Percentiles rank a stretch among this genome's conserved stretches.
Evolutionary conservation across 805 yeast genomes (phyloP).

Genomic region (Lachancea sp.): DNA sequence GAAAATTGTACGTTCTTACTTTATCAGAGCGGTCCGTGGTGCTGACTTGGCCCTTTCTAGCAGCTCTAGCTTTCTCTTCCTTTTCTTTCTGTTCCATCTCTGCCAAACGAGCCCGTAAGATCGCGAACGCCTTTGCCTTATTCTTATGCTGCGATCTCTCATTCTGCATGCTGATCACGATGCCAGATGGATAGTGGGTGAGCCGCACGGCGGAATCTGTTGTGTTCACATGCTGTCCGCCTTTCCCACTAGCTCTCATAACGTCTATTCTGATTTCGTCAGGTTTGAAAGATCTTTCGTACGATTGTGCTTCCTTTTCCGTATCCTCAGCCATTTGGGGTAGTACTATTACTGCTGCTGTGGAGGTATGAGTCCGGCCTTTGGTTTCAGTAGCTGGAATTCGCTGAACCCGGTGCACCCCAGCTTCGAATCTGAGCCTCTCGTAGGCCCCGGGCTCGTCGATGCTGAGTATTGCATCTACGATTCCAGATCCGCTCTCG

Average conservation of each 20-base stretch:
- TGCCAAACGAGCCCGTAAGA: constrained; percentile 77
- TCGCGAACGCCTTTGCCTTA: constrained; percentile 83
- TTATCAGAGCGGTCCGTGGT: constrained; percentile 89
- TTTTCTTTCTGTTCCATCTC: constrained; percentile 65
- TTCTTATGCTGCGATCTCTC: constrained; percentile 92
- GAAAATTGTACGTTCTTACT: constrained; percentile 86
- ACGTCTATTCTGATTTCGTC: constrained; percentile 90
- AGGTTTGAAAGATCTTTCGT: constrained; percentile 68
- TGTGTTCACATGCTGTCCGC: constrained; percentile 97
- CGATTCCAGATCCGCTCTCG: constrained; percentile 58
- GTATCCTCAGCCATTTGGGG: constrained; percentile 68
- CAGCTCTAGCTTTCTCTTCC: constrained; percentile 55
- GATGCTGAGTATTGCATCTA: constrained; percentile 69
- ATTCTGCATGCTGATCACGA: constrained; percentile 85
- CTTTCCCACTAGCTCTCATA: constrained; percentile 96
- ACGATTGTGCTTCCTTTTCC: constrained; percentile 41
- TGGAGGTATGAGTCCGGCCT: constrained; percentile 92
- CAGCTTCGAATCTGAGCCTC: constrained; percentile 74
- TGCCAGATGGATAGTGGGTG: constrained; percentile 87
- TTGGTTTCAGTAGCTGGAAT: constrained; percentile 90
- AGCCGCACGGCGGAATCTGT: constrained; percentile 95
- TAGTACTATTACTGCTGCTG: constrained; percentile 89
- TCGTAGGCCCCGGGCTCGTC: constrained; percentile 75
- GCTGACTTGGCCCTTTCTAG: constrained; percentile 76
- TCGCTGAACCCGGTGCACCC: constrained; percentile 93